These are phyloP conservation scores for Kwoniella newhampshirensis DNA, from an alignment of 768 basidiomycete species.

Conservation along the genomic window DNA sequence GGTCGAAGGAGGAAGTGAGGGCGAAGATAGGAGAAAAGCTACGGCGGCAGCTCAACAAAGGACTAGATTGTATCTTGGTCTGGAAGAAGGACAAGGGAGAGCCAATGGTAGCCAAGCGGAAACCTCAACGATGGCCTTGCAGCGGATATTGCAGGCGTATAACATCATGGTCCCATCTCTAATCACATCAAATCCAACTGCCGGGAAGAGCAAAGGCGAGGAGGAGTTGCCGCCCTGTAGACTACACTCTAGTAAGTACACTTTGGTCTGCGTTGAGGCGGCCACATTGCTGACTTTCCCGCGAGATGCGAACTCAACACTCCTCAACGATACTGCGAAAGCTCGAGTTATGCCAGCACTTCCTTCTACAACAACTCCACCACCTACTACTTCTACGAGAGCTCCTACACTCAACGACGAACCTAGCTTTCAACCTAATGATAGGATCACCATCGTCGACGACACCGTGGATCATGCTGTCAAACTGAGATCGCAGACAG, in stretches of 20 bases:
- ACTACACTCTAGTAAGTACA: background rate
- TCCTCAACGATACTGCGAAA: no score
- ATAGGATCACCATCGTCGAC: no score
- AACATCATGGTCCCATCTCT: no score
- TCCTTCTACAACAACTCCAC: no score
- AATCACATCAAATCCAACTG: background rate
- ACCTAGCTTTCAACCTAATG: no score
- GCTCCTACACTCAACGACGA: no score
- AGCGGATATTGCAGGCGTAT: conserved; percentile 16
- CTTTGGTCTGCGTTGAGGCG: no score
- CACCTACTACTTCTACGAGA: no score
- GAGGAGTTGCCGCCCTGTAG: background rate
- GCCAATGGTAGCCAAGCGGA: background rate
- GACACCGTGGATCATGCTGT: background rate
- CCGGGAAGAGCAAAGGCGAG: conserved; percentile 1
- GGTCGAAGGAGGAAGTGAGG: background rate
- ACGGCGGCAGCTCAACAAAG: background rate
- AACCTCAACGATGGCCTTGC: conserved; percentile 13
- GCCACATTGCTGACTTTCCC: no score
- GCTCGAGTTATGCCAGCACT: no score
- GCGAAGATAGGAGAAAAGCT: background rate
- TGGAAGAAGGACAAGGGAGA: background rate
- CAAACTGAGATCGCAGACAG: background rate
- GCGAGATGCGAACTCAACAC: no score
- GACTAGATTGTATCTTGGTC: conserved; percentile 15